Evolutionary conservation across 2,329 filamentous ascomycete species (phyloP).

Genomic region (Microthyrium microscopicum): DNA sequence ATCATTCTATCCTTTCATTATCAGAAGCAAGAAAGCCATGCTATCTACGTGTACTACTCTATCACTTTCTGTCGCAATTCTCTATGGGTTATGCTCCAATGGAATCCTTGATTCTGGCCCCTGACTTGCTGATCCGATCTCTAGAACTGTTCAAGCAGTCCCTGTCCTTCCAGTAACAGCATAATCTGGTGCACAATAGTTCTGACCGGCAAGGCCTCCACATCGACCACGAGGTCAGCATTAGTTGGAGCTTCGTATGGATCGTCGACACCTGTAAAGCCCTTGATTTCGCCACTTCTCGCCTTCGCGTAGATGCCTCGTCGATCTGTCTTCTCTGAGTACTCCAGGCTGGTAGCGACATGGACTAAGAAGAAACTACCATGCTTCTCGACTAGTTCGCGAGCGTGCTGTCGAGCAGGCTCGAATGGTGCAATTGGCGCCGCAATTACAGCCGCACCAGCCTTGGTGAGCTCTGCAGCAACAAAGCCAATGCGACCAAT

Average conservation of each 20-base stretch:
- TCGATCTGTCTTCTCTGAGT: conserved; percentile 91
- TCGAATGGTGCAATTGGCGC: conserved; percentile 93
- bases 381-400: conserved; percentile 71
- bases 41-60: too few relatives aligned
- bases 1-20: too few relatives aligned
- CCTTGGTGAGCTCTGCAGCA: conserved; percentile 80
- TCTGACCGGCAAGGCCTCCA: conserved; percentile 72
- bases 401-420: conserved; percentile 55
- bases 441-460: conserved; percentile 87
- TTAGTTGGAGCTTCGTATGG: conserved; percentile 78
- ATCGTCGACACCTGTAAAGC: conserved; percentile 96
- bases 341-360: conserved; percentile 80
- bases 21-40: too few relatives aligned
- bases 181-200: conserved; percentile 96
- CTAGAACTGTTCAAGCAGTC: conserved; percentile 56
- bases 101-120: too few relatives aligned
- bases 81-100: too few relatives aligned
- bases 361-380: conserved; percentile 92
- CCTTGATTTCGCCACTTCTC: conserved; percentile 80
- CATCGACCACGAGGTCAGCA: conserved; percentile 70
- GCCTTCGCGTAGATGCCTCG: conserved; percentile 76
- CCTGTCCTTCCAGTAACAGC: conserved; percentile 74
- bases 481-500: conserved; percentile 94
- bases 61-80: too few relatives aligned
- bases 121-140: background rate